Conservation (phyloP, 108 stramenopile species). For the Cylindrotheca fusiformis region DNA sequence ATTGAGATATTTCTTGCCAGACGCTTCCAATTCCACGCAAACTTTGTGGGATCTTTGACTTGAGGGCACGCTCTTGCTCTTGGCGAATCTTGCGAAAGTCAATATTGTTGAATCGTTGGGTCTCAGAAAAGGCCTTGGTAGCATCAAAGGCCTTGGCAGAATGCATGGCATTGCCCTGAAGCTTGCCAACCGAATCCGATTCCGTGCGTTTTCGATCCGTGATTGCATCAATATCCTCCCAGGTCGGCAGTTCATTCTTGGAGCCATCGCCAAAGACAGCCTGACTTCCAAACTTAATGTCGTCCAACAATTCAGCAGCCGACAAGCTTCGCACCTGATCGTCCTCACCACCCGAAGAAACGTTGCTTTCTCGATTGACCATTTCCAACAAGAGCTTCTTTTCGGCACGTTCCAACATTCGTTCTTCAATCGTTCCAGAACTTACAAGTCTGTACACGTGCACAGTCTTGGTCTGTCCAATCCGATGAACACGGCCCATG, state of each 20-base stretch:
- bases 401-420: constrained; percentile 79
- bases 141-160: constrained; percentile 50
- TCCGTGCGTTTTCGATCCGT: constrained; percentile 70
- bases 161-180: constrained; percentile 32
- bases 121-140: constrained; percentile 41
- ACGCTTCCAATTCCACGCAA: constrained; percentile 29
- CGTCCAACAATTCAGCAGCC: constrained; percentile 44
- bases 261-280: constrained; percentile 54
- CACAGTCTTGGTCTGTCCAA: constrained; percentile 90
- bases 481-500: constrained; percentile 90
- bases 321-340: constrained; percentile 42
- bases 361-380: constrained; percentile 49
- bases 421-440: constrained; percentile 87
- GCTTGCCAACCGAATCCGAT: constrained; percentile 35
- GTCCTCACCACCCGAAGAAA: constrained; percentile 28
- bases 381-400: constrained; percentile 79
- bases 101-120: constrained; percentile 41
- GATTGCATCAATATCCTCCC: constrained; percentile 73
- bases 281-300: constrained; percentile 59
- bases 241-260: constrained; percentile 51
- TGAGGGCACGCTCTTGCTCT: constrained; percentile 30
- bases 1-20: constrained; percentile 30
- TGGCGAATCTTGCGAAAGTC: constrained; percentile 58
- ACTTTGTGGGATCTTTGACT: constrained; percentile 37
- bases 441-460: constrained; percentile 85